Evolutionary conservation across 768 basidiomycete genomes (phyloP), one percentile per base, ranked within the genome.

Genomic region (Pisolithus sp.): DNA sequence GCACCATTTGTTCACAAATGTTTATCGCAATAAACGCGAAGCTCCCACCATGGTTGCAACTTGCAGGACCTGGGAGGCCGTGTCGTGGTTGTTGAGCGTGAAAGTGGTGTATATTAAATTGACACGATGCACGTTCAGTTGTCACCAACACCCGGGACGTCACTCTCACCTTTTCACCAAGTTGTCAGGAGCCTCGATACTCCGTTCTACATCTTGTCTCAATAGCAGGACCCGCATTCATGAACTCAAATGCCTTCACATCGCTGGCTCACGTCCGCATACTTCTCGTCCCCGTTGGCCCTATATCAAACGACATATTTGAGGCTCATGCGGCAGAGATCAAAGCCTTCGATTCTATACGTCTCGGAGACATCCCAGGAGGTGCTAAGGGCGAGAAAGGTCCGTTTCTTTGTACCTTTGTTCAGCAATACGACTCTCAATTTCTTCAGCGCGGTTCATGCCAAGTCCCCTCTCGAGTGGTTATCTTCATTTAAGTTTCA

Each of bases 221-320:
- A 8, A 48, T 23, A 26, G 24, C 23, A 36, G 34, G 17, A 39
- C 26, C n/a, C 24, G 42, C 46, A 53, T 59, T 59, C 60, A 90
- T 90, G 86, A 85, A 83, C 62, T 75, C 76, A 46, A 72, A 81
- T 68, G 74, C 81, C 13, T 93, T 91, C 62, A 86, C 84, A 21
- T 88, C 89, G 18, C 79, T 95, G 44, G 93, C 90, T 18, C 89
- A 90, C 64, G 75, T 97, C 51, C 83, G 80, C 52, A 79, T 98
- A 45, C 79, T 98, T 18, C 78, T 97, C 53, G 69, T 96, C 15
- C 94, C 95, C 15, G 83, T 97, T 10, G 91, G 92, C 36, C 69
- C 79, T 7, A 88, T 96, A 56, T 72, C 80, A 1, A 75, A 76
- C 39, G 57, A 78, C n/a, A 72, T 77, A 2, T 96, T 89, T 63